These are phyloP conservation scores for Rhizopogon vesiculosus DNA, from an alignment of 768 basidiomycete species.

Conservation along the genomic window DNA sequence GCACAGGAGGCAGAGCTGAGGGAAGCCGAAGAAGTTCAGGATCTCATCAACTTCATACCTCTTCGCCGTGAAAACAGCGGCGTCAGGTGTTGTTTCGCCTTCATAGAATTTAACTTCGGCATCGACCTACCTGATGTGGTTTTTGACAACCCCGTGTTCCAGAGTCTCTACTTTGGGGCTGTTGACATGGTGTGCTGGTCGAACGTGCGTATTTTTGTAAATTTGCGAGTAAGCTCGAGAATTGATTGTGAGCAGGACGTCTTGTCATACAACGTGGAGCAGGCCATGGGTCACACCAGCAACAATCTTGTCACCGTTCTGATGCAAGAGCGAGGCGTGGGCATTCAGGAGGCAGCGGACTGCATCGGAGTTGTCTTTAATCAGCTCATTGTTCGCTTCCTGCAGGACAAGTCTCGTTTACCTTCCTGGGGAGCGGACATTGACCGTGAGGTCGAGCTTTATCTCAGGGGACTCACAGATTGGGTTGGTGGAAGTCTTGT, in stretches of 20 bases:
- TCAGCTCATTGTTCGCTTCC: slow-evolving; percentile 46
- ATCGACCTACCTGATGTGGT: slow-evolving; percentile 63
- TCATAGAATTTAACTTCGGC: slow-evolving; percentile 57
- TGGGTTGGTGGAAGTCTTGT: slow-evolving; percentile 64
- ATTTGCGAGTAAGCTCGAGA: background rate
- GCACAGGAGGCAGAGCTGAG: slow-evolving; percentile 57
- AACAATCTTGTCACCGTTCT: slow-evolving; percentile 70
- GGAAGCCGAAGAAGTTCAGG: slow-evolving; percentile 48
- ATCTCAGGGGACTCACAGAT: slow-evolving; percentile 48
- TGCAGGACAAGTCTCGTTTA: slow-evolving; percentile 39
- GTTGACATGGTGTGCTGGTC: slow-evolving; percentile 69
- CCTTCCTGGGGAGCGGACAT: slow-evolving; percentile 46
- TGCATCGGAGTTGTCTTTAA: slow-evolving; percentile 48
- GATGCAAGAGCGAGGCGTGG: slow-evolving; percentile 49
- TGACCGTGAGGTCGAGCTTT: slow-evolving; percentile 46
- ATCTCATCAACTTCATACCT: slow-evolving; percentile 45
- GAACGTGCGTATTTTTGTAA: slow-evolving; percentile 42
- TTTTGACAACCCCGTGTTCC: slow-evolving; percentile 49
- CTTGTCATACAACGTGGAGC: slow-evolving; percentile 72
- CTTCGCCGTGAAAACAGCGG: slow-evolving; percentile 72
- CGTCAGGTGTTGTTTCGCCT: slow-evolving; percentile 56
- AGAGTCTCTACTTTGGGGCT: slow-evolving; percentile 52
- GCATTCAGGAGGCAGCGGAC: slow-evolving; percentile 57
- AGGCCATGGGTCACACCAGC: slow-evolving; percentile 55
- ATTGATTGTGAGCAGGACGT: slow-evolving; percentile 41